These are phyloP conservation scores for Termitomyces sp. DNA, from an alignment of 768 basidiomycete species.

Conservation along the genomic window DNA sequence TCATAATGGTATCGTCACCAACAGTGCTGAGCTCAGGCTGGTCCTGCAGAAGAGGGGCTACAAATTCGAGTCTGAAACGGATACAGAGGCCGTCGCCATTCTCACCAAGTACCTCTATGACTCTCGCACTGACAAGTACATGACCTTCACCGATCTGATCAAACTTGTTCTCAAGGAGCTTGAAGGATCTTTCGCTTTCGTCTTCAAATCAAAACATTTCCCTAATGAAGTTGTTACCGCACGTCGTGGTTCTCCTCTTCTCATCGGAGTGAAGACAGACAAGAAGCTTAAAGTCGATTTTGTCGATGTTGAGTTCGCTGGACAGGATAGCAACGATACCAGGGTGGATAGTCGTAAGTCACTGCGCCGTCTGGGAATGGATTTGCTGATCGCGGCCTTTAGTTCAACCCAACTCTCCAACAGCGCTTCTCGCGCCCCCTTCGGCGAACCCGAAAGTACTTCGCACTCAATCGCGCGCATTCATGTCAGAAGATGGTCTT, in stretches of 20 bases:
- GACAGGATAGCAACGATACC: constrained; percentile 50
- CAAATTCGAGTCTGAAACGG: constrained; percentile 92
- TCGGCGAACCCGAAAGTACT: constrained; percentile 70
- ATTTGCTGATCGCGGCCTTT: background rate
- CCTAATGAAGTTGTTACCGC: constrained; percentile 95
- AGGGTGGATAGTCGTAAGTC: constrained; percentile 37
- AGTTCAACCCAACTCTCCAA: constrained; percentile 50
- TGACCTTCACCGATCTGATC: constrained; percentile 87
- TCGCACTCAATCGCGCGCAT: constrained; percentile 93
- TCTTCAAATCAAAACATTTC: constrained; percentile 96
- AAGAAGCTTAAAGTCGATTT: constrained; percentile 99
- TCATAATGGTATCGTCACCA: constrained; percentile 99
- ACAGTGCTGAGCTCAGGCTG: constrained; percentile 79
- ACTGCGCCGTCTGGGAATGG: background rate
- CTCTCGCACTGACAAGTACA: constrained; percentile 78
- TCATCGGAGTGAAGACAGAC: constrained; percentile 99
- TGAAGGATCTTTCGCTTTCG: constrained; percentile 98
- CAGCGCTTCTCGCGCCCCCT: constrained; percentile 62
- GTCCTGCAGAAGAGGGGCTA: constrained; percentile 96
- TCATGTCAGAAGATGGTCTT: constrained; percentile 97
- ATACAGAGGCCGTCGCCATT: constrained; percentile 96
- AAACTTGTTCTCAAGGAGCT: constrained; percentile 97
- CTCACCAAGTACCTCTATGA: constrained; percentile 96
- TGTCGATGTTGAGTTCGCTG: constrained; percentile 94
- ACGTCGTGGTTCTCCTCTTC: constrained; percentile 92